Evolutionary conservation across 2,329 filamentous ascomycete genomes (phyloP), one percentile per base, ranked within the genome.

Genomic region (Paraconiothyrium sp.): DNA sequence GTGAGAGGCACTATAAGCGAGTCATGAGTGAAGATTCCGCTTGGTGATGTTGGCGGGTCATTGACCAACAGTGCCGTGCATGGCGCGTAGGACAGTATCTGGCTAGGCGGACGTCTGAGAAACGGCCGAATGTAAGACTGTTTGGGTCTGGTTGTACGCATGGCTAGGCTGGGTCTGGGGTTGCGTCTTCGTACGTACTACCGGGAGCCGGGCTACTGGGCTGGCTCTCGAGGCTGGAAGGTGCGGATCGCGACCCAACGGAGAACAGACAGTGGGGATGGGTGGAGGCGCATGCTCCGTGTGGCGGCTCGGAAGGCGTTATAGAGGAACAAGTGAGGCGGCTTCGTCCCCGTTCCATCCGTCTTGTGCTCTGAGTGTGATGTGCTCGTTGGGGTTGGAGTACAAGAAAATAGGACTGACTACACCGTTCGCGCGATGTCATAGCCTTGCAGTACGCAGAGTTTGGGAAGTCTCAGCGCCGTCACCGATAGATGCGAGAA

Each of bases 401-500:
- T 32, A 52, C 49, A 10, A 27, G 22, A 54, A 32, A 54, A 20
- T 22, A 16, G 24, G 13, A 13, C 10, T 44, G 24, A 35, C 51
- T 11, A 54, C 35, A 43, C 51, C 51, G 37, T 43, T 54, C 37
- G 24, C 34, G 24, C 20, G 22, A 34, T 7, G 3, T 43, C 35
- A 9, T 13, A 13, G 22, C 4, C 24, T 16, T 43, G 51, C 11
- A 41, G 1, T n/a, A 20, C 39, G 14, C 20, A 54, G 35, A 10
- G 10, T 4, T 20, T 30, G 16, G 14, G 16, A 30, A 8, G 10
- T 20, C 4, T 32, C 3, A 32, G 14, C 13, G 22, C 24, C 37
- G 37, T 32, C 51, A 54, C 51, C 51, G 51, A 54, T 54, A 14
- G 24, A 44, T 20, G 51, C 51, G 43, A 54, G 37, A 7, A 44